phyloP scores from a whole-genome alignment of 768 basidiomycete genomes.

The Russula sp. region DNA sequence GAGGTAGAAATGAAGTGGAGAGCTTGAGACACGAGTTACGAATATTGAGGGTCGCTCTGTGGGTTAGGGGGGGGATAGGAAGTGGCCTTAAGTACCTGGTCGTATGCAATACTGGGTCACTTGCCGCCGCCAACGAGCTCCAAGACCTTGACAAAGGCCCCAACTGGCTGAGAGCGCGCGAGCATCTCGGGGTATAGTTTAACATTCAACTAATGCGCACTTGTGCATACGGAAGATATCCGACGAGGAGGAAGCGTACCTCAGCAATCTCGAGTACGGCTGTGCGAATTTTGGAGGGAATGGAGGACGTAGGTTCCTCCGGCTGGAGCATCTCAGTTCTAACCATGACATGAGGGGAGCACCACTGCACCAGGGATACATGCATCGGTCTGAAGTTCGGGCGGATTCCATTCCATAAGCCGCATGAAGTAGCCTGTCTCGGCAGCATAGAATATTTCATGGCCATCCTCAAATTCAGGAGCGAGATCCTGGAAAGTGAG shows the following conservation, averaged over 20 bases:
- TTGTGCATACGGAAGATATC: neutral
- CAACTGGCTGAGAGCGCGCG: slow-evolving; percentile 53
- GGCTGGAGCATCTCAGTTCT: slow-evolving; percentile 37
- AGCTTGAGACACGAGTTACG: slow-evolving; percentile 81
- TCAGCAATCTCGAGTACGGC: slow-evolving; percentile 87
- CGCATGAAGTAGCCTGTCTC: slow-evolving; percentile 67
- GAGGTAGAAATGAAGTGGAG: slow-evolving; percentile 37
- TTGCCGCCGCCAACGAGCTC: slow-evolving; percentile 33
- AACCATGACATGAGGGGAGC: neutral
- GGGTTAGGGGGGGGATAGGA: neutral
- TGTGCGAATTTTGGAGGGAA: slow-evolving; percentile 37
- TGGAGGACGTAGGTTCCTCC: slow-evolving; percentile 76
- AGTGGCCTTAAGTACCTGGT: slow-evolving; percentile 63
- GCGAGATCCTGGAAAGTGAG: slow-evolving; percentile 50
- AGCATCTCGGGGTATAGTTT: slow-evolving; percentile 42
- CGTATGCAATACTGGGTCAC: slow-evolving; percentile 62
- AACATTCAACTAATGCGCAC: slow-evolving; percentile 26
- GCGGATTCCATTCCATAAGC: slow-evolving; percentile 76
- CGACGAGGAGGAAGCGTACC: slow-evolving; percentile 39
- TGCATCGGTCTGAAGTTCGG: slow-evolving; percentile 63
- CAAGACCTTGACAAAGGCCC: slow-evolving; percentile 78
- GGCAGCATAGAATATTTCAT: slow-evolving; percentile 69
- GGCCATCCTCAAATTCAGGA: slow-evolving; percentile 63
- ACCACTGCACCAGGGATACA: slow-evolving; percentile 27
- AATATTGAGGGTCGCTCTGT: neutral